Conservation (phyloP, 2,329 filamentous ascomycete genomes). For the Aspergillus tubingensis region DNA sequence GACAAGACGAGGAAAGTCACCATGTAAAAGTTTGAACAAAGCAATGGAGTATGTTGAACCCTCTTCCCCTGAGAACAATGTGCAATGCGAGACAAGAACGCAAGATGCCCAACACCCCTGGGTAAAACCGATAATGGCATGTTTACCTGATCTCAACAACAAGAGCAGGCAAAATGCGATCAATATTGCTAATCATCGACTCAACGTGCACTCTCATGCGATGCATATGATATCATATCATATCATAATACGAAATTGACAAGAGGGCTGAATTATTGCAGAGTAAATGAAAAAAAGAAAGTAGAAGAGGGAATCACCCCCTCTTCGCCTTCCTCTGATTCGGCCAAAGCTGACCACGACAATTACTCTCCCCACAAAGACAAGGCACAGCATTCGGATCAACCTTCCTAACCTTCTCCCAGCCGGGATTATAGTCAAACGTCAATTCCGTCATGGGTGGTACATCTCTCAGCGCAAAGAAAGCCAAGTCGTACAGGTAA, state of each 20-base stretch:
- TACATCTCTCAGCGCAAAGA: conserved; percentile 49
- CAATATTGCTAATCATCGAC: no score
- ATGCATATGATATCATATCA: neutral
- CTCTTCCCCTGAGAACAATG: no score
- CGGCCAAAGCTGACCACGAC: conserved; percentile 49
- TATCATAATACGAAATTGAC: neutral
- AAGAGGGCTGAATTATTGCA: neutral
- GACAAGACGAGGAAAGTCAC: no score
- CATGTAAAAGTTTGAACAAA: no score
- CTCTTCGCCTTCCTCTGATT: conserved; percentile 37
- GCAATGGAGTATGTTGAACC: no score
- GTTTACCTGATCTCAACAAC: no score
- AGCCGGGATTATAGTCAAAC: conserved; percentile 49
- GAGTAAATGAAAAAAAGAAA: no score
- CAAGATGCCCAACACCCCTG: no score
- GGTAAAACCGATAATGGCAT: no score
- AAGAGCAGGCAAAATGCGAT: no score
- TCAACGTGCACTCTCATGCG: no score
- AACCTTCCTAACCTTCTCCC: conserved; percentile 25
- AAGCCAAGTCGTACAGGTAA: conserved; percentile 49
- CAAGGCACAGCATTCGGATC: conserved; percentile 46
- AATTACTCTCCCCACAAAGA: conserved; percentile 47
- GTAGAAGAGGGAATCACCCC: conserved; percentile 18
- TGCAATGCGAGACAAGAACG: no score
- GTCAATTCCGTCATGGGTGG: conserved; percentile 46